These are phyloP conservation scores for Trichoderma koningii DNA, from an alignment of 2,329 filamentous ascomycete species.

Conservation along the genomic window DNA sequence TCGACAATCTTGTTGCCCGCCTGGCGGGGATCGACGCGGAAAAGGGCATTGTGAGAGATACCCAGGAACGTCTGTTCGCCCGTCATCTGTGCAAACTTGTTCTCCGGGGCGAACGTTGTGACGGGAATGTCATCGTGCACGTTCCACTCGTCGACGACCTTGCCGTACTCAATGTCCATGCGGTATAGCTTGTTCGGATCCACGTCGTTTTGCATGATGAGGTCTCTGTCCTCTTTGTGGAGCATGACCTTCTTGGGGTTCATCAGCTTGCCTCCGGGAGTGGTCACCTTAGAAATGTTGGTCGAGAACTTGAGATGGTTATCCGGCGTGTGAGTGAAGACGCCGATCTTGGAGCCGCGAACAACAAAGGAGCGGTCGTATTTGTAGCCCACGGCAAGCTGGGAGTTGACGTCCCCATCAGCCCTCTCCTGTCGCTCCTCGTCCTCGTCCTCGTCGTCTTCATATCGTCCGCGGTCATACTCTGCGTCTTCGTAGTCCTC, in stretches of 20 bases:
- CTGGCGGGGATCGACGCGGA: constrained; percentile 88
- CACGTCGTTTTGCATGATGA: constrained; percentile 80
- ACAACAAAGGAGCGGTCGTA: constrained; percentile 97
- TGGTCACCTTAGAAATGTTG: constrained; percentile 94
- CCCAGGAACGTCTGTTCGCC: constrained; percentile 93
- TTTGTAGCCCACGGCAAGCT: constrained; percentile 94
- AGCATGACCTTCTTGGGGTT: constrained; percentile 97
- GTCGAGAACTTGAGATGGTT: constrained; percentile 95
- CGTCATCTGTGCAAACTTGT: constrained; percentile 98
- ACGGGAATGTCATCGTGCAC: constrained; percentile 95
- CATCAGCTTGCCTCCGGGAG: constrained; percentile 82
- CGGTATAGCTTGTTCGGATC: constrained; percentile 91
- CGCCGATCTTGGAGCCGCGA: constrained; percentile 94
- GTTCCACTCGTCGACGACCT: constrained; percentile 98
- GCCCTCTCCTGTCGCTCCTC: constrained; percentile 71
- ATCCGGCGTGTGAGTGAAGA: constrained; percentile 94
- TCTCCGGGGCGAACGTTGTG: constrained; percentile 88
- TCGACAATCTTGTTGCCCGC: constrained; percentile 92
- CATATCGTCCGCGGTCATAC: constrained; percentile 69
- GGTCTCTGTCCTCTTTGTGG: constrained; percentile 83
- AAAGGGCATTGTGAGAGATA: constrained; percentile 88
- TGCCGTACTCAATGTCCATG: constrained; percentile 97
- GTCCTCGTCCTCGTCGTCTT: constrained; percentile 72
- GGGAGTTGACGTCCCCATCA: constrained; percentile 82
- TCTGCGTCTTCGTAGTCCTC: constrained; percentile 58